These are phyloP conservation scores for Nakazawaea molendinolei DNA, from an alignment of 805 yeast genomes.

Conservation along the genomic window DNA sequence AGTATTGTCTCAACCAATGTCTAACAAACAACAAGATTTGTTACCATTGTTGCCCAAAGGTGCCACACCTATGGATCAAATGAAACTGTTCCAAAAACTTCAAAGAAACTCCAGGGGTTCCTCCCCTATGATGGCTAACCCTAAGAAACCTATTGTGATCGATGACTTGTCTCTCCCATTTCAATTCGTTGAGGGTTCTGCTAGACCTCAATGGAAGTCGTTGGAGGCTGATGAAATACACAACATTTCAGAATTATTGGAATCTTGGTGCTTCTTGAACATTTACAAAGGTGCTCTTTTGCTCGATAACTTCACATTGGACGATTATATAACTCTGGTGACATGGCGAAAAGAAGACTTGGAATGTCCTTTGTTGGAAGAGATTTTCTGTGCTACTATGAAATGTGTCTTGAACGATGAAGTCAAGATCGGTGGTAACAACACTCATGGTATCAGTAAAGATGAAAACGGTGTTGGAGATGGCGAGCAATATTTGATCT, in stretches of 20 bases:
- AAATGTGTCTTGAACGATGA: slow-evolving; percentile 45
- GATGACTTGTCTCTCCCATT: slow-evolving; percentile 28
- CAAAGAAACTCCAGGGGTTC: slow-evolving; percentile 1
- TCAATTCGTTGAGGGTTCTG: slow-evolving; percentile 14
- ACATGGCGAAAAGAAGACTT: slow-evolving; percentile 37
- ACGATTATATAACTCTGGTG: slow-evolving; percentile 61
- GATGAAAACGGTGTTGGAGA: slow-evolving; percentile 15
- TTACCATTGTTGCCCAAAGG: slow-evolving; percentile 9
- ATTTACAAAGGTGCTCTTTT: slow-evolving; percentile 57
- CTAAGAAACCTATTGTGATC: slow-evolving; percentile 8
- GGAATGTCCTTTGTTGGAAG: slow-evolving; percentile 50
- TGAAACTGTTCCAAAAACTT: slow-evolving; percentile 2
- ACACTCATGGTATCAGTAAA: slow-evolving; percentile 14
- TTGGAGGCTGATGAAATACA: slow-evolving; percentile 15
- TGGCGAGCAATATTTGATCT: slow-evolving; percentile 12
- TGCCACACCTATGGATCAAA: slow-evolving; percentile 9
- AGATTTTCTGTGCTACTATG: slow-evolving; percentile 61
- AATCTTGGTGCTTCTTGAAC: slow-evolving; percentile 71
- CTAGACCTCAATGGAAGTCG: slow-evolving; percentile 21
- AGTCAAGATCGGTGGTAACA: slow-evolving; percentile 25
- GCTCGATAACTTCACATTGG: slow-evolving; percentile 74
- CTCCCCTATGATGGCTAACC: not conserved
- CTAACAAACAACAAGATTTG: slow-evolving; percentile 10
- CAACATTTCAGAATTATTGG: slow-evolving; percentile 42
- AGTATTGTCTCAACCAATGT: no score